Conservation (phyloP, 2,329 filamentous ascomycete genomes). For the Juglanconis oblonga region DNA sequence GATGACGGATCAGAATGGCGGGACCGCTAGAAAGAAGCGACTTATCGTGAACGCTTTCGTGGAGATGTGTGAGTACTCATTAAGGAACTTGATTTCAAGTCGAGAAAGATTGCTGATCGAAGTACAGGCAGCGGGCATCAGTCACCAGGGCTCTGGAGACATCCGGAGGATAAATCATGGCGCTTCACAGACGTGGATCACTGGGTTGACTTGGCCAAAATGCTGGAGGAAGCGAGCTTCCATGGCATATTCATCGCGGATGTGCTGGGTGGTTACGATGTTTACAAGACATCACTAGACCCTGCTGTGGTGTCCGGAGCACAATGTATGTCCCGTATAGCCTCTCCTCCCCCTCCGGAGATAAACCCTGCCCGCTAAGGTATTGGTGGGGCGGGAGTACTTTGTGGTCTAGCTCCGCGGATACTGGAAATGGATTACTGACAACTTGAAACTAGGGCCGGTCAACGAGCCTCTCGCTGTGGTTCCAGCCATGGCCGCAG, state of each 20-base stretch:
- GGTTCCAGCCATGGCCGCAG: conserved; percentile 66
- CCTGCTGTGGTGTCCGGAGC: conserved; percentile 60
- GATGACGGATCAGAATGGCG: conserved; percentile 7
- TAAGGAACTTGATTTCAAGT: too few species aligned
- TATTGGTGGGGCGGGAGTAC: too few species aligned
- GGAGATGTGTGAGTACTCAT: conserved; percentile 19
- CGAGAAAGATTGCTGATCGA: background rate
- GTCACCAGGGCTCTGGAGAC: conserved; percentile 51
- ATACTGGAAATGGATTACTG: background rate
- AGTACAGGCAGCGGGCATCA: conserved; percentile 40
- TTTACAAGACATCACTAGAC: conserved; percentile 59
- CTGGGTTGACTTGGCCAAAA: conserved; percentile 58
- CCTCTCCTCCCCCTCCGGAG: background rate
- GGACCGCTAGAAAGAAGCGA: conserved; percentile 7
- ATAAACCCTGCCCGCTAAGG: background rate
- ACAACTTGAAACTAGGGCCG: conserved; percentile 36
- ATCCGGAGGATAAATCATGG: conserved; percentile 61
- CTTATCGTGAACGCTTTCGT: conserved; percentile 22
- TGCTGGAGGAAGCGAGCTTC: conserved; percentile 60
- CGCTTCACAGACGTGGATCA: conserved; percentile 59
- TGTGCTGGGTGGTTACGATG: conserved; percentile 64
- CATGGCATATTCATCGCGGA: conserved; percentile 68
- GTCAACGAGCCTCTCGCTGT: conserved; percentile 66
- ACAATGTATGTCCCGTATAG: conserved; percentile 43
- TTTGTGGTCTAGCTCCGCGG: background rate